Evolutionary conservation across 176 grass and related monocot genomes (phyloP), one percentile per base, ranked within the genome.

Genomic region (Melocanna baccifera): DNA sequence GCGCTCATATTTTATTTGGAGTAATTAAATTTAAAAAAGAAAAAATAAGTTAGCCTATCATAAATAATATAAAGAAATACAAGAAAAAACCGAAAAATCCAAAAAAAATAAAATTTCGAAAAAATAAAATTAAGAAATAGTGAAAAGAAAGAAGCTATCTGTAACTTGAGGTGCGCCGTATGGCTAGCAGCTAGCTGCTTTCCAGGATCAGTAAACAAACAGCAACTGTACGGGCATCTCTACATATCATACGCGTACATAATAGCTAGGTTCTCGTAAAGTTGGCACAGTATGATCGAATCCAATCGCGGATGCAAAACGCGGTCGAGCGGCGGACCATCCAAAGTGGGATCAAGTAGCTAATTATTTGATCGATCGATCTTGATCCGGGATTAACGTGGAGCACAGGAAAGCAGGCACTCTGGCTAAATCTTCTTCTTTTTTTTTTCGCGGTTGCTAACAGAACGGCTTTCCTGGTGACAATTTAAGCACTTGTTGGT

Each of bases 341-440:
- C 73, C 73, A 85, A 36, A 59, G 73, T 77, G 63, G 79, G 57
- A 69, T 76, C 8, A 39, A 40, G 58, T 13, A 13, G 58, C 58
- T 28, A 62, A 13, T 15, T 15, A 12, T 63, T 15, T 30, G 26
- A 30, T 30, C 7, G 36, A 18, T 76, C 26, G 52, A n/a, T 40
- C 73, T 65, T 32, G 62, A 65, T 65, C 3, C 34, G 2, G 32
- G 22, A 77, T 28, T 9, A 6, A 19, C 52, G 40, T 68, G 85
- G 48, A 58, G 22, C 70, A 34, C 19, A 1, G 25, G 36, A 40
- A 22, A 10, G 32, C 32, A 34, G 22, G 40, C 78, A 37, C 25
- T 55, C 19, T 58, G 28, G 29, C 14, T 75, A 4, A 25, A 1
- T 55, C 25, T 41, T 52, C 2, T 56, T 9, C 10, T n/a, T 7